phyloP scores from a whole-genome alignment of 352 stramenopile species.

The Phytophthora crassamura region DNA sequence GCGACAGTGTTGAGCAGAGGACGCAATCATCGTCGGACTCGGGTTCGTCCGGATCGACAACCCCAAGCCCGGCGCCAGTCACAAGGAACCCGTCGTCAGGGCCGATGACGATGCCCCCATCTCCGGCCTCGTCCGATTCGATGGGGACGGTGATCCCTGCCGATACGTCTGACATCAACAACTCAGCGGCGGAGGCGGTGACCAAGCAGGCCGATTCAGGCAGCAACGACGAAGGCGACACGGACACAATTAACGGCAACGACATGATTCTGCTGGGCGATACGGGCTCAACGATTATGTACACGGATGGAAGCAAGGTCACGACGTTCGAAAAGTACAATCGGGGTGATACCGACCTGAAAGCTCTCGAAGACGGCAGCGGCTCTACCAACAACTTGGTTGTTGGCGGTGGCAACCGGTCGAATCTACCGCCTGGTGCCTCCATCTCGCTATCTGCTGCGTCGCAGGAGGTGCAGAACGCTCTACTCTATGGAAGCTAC shows the following conservation, averaged over 20 bases:
- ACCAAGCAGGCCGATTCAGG: conserved; percentile 28
- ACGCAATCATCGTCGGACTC: conserved; percentile 15
- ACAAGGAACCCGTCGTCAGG: conserved; percentile 22
- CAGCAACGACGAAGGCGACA: conserved; percentile 26
- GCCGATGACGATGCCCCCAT: conserved; percentile 27
- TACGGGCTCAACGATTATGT: conserved; percentile 41
- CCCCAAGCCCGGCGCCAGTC: conserved; percentile 29
- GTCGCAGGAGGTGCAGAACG: conserved; percentile 53
- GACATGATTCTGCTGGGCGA: conserved; percentile 37
- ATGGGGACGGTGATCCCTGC: conserved; percentile 44
- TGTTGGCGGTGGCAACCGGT: conserved; percentile 60
- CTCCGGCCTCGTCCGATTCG: conserved; percentile 24
- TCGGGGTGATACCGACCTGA: conserved; percentile 27
- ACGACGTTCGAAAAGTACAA: conserved; percentile 51
- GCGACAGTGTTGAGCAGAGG: conserved; percentile 24
- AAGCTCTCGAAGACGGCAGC: conserved; percentile 27
- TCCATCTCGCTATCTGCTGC: conserved; percentile 60
- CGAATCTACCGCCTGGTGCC: conserved; percentile 56
- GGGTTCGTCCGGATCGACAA: conserved; percentile 11
- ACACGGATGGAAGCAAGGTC: conserved; percentile 42
- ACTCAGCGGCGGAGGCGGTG: conserved; percentile 35
- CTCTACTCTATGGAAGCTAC: conserved; percentile 55
- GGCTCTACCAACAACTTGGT: conserved; percentile 42
- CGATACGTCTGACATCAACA: conserved; percentile 35
- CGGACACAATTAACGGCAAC: conserved; percentile 29